Conservation (phyloP, 352 stramenopile species). For the Phytophthora multivora region DNA sequence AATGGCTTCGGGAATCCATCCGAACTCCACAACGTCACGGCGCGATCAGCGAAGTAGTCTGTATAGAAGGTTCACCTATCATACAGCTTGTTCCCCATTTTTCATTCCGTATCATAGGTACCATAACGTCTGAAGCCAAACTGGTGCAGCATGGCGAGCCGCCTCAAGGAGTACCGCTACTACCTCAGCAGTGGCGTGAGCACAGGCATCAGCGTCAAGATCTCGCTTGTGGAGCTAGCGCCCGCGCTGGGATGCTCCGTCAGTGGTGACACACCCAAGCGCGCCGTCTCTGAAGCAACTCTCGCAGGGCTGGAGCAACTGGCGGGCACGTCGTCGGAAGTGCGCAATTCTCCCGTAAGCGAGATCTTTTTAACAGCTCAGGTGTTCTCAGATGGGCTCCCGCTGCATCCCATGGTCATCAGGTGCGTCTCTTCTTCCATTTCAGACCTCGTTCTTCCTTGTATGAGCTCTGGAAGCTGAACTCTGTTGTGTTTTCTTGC, state of each 20-base stretch:
- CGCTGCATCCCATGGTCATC: slow-evolving; percentile 84
- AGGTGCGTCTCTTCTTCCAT: slow-evolving; percentile 35
- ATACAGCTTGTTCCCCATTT: background rate
- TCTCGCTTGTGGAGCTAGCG: slow-evolving; percentile 78
- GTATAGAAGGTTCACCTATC: background rate
- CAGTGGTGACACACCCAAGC: slow-evolving; percentile 32
- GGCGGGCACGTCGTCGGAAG: slow-evolving; percentile 59
- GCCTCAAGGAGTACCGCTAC: slow-evolving; percentile 90
- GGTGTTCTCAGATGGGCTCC: slow-evolving; percentile 84
- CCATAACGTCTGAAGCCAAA: background rate
- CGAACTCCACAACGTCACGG: slow-evolving; percentile 12
- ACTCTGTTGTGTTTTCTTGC: slow-evolving; percentile 4
- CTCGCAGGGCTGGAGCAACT: slow-evolving; percentile 61
- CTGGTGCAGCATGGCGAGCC: slow-evolving; percentile 47
- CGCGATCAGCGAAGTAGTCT: background rate
- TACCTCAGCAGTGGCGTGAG: slow-evolving; percentile 88
- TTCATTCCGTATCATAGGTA: background rate
- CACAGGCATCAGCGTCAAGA: slow-evolving; percentile 79
- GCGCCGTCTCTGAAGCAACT: slow-evolving; percentile 24
- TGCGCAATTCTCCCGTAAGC: slow-evolving; percentile 83
- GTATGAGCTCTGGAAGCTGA: slow-evolving; percentile 2
- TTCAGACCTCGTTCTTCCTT: background rate
- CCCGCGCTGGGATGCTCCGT: slow-evolving; percentile 54
- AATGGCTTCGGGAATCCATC: slow-evolving; percentile 25
- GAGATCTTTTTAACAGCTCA: slow-evolving; percentile 91